phyloP scores from a whole-genome alignment of 2,329 filamentous ascomycete genomes.

The Alternaria atra region DNA sequence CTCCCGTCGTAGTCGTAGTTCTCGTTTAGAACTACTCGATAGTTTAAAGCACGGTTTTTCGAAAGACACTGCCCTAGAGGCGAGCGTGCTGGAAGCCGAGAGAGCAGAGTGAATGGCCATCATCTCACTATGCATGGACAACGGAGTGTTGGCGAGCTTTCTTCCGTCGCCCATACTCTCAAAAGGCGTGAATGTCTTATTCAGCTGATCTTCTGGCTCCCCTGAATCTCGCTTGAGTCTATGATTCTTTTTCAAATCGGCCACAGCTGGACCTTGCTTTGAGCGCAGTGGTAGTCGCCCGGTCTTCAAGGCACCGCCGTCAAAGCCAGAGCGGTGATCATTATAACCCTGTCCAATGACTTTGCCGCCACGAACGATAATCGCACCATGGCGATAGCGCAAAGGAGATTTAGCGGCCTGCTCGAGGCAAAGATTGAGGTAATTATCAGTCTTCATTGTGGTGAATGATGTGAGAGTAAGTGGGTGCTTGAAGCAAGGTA shows the following conservation, averaged over 20 bases:
- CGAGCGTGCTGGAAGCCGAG: constrained; percentile 55
- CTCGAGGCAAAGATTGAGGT: constrained; percentile 61
- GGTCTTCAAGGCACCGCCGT: constrained; percentile 61
- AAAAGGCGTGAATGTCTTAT: constrained; percentile 51
- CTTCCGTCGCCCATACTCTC: constrained; percentile 52
- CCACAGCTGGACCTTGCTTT: constrained; percentile 3
- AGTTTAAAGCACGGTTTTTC: constrained; percentile 62
- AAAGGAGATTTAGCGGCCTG: constrained; percentile 62
- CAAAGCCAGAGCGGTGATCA: constrained; percentile 60
- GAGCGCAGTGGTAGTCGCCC: constrained; percentile 48
- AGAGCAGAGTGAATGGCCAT: constrained; percentile 64
- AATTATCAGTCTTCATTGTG: constrained; percentile 58
- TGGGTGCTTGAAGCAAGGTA: background rate
- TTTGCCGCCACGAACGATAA: constrained; percentile 63
- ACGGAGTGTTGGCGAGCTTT: constrained; percentile 52
- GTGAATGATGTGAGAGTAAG: background rate
- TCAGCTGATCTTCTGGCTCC: background rate
- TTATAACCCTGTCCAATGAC: constrained; percentile 64
- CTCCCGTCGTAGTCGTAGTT: constrained; percentile 54
- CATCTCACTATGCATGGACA: constrained; percentile 66
- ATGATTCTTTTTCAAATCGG: too few species aligned
- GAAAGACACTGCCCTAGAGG: constrained; percentile 54
- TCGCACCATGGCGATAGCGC: constrained; percentile 60
- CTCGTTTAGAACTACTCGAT: constrained; percentile 60
- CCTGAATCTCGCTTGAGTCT: constrained; percentile 17